Base-by-base conservation (phyloP, 345 rosid genomes). In the Sisymbrium irio region DNA sequence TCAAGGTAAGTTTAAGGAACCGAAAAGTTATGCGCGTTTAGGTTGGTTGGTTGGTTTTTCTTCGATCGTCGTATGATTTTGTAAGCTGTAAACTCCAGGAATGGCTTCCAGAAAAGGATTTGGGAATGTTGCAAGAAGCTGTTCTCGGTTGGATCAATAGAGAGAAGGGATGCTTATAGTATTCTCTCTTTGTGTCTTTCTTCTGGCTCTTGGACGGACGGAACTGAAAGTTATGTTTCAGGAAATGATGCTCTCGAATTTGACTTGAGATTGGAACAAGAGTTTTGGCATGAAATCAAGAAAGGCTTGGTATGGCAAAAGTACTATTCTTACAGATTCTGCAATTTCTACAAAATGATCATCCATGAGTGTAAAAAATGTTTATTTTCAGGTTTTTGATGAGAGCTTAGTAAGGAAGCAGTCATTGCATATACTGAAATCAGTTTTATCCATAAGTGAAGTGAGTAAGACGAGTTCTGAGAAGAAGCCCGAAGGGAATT, bases 351-450 rank as follows among this genome's bases (percentile, higher is more conserved):
- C 63, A 46, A 63, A 60, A 67, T 35, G 51, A 55, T 51, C 44
- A 54, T 79, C 39, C 20, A 70, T 30, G 46, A 51, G 60, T 39
- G 60, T 47, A 4, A 18, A 62, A 28, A 25, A 66, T 22, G 45
- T 56, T 62, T 17, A 32, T 22, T 47, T 73, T 41, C 80, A 94
- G 98, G 87, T 88, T 81, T 89, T 86, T 69, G 87, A 83, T 77
- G 97, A 91, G 80, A 81, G 93, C 81, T 74, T 85, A 44, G 83
- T 88, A 62, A 91, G 97, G 86, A 91, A 94, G 85, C 98, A 94
- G 70, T 85, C 98, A 71, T 75, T 94, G 73, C 90, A 91, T 76
- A 86, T 94, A 76, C 77, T 91, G 70, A 94, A 87, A 83, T 78
- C 75, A 25, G 41, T 76, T 12, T 73, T 91, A 49, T 68, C 79